phyloP scores from a whole-genome alignment of 2,329 filamentous ascomycete species.

The Talaromyces sp. region DNA sequence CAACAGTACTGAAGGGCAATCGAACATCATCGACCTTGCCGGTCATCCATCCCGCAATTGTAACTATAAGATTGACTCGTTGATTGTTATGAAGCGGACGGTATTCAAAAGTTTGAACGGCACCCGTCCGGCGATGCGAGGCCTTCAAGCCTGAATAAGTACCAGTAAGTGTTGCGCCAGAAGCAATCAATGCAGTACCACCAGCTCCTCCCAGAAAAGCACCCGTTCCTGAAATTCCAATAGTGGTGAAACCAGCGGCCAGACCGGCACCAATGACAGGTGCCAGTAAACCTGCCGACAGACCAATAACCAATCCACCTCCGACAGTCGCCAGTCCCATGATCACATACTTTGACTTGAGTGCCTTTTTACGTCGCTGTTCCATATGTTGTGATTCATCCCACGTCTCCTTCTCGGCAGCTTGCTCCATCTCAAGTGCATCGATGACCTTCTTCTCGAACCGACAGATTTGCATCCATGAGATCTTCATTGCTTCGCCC shows the following conservation, averaged over 20 bases:
- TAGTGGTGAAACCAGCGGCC: slow-evolving; percentile 90
- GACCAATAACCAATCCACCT: slow-evolving; percentile 87
- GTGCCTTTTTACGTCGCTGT: slow-evolving; percentile 70
- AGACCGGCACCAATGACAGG: slow-evolving; percentile 92
- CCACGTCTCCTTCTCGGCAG: slow-evolving; percentile 93
- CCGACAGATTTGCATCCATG: slow-evolving; percentile 88
- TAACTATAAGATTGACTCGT: slow-evolving; percentile 89
- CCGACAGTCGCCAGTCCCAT: slow-evolving; percentile 97
- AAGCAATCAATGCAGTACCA: slow-evolving; percentile 90
- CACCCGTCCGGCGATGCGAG: slow-evolving; percentile 80
- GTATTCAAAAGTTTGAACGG: slow-evolving; percentile 96
- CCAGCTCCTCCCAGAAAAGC: slow-evolving; percentile 88
- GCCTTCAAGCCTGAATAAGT: slow-evolving; percentile 81
- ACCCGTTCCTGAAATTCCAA: slow-evolving; percentile 83
- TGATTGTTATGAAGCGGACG: slow-evolving; percentile 97
- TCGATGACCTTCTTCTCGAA: slow-evolving; percentile 98
- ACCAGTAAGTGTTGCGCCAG: slow-evolving; percentile 78
- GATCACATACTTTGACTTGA: slow-evolving; percentile 82
- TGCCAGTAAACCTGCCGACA: slow-evolving; percentile 86
- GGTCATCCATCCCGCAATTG: slow-evolving; percentile 96
- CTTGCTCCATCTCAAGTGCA: slow-evolving; percentile 94
- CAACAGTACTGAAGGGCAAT: slow-evolving; percentile 90
- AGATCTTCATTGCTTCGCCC: slow-evolving; percentile 72
- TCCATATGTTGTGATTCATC: slow-evolving; percentile 96
- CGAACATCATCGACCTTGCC: slow-evolving; percentile 96